Evolutionary conservation across 176 grass and related monocot genomes (phyloP).

Genomic region (Cocos nucifera): DNA sequence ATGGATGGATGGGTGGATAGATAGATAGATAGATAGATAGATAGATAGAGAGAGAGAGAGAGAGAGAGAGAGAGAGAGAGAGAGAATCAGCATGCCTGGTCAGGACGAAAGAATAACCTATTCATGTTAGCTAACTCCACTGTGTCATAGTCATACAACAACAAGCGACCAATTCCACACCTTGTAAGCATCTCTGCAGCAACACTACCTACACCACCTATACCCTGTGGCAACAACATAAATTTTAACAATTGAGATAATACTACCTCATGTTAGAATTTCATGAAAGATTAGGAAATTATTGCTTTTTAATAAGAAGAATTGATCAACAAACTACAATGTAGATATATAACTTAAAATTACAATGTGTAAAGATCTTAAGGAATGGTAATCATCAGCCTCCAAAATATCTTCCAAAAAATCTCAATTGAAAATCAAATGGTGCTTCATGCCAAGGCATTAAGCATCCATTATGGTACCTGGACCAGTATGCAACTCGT

Average conservation of each 20-base stretch:
- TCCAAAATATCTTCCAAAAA: too few relatives aligned
- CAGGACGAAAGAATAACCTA: conserved; percentile 92
- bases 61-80: conserved; percentile 4
- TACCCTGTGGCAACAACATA: conserved; percentile 43
- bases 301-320: too few relatives aligned
- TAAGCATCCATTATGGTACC: too few relatives aligned
- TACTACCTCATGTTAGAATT: too few relatives aligned
- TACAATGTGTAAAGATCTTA: too few relatives aligned
- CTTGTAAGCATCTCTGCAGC: conserved; percentile 95
- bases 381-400: too few relatives aligned
- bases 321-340: too few relatives aligned
- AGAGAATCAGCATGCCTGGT: conserved; percentile 45
- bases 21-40: conserved; percentile 5
- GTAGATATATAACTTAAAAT: too few relatives aligned
- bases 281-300: too few relatives aligned
- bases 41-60: neutral
- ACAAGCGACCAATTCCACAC: conserved; percentile 86
- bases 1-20: neutral
- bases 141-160: conserved; percentile 94
- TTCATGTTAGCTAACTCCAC: conserved; percentile 99
- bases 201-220: conserved; percentile 95
- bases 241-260: neutral
- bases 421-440: too few relatives aligned
- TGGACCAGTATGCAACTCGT: too few relatives aligned
- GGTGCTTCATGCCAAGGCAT: too few relatives aligned